Percentiles rank a stretch among this genome's conserved stretches.
Conservation (phyloP, 345 rosid species). For the thale cress (Arabidopsis thaliana) region TAIR10.1 NC_003074.8:22658001-22658500, state of each 20-base stretch:
- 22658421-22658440: neutral
- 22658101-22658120: slow-evolving; percentile 64
- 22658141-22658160: slow-evolving; percentile 53
- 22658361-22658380: neutral
- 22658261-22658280: slow-evolving; percentile 27
- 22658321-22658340: slow-evolving; percentile 31
- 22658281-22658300: slow-evolving; percentile 30
- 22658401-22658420: slow-evolving; percentile 17
- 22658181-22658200: slow-evolving; percentile 37
- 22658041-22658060: slow-evolving; percentile 2
- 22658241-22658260: slow-evolving; percentile 37
- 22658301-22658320: slow-evolving; percentile 14
- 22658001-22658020: neutral
- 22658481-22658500: slow-evolving; percentile 8
- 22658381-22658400: neutral
- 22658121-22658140: slow-evolving; percentile 51
- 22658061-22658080: slow-evolving; percentile 49
- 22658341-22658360: slow-evolving; percentile 31
- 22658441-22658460: neutral
- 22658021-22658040: slow-evolving; percentile 33
- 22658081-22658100: slow-evolving; percentile 58
- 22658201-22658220: slow-evolving; percentile 35
- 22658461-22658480: neutral
- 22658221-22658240: slow-evolving; percentile 9
- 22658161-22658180: slow-evolving; percentile 51